Evolutionary conservation across 805 yeast species (phyloP).

Genomic region (Blastobotrys terrestris): DNA sequence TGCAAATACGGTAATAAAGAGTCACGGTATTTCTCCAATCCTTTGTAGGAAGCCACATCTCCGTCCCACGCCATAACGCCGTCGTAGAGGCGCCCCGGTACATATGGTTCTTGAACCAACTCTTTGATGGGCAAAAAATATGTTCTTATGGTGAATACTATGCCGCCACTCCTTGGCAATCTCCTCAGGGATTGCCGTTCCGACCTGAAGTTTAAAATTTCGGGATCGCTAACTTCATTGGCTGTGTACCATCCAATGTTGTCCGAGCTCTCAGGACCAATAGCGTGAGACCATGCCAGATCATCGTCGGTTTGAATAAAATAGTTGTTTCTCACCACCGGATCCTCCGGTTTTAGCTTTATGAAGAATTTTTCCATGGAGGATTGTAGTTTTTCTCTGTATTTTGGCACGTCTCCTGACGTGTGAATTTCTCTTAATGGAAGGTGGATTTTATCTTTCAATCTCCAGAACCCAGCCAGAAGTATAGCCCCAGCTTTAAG

Average conservation of each 20-base stretch:
- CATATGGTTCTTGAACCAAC: not conserved
- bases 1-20: not conserved
- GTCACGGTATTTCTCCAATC: not conserved
- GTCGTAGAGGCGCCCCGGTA: not conserved
- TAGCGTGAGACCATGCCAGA: constrained; percentile 28
- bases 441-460: constrained; percentile 44
- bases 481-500: constrained; percentile 52
- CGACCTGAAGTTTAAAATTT: constrained; percentile 47
- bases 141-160: constrained; percentile 50
- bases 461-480: constrained; percentile 72
- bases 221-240: constrained; percentile 34
- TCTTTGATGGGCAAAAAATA: constrained; percentile 25
- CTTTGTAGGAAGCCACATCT: not conserved
- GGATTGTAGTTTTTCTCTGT: constrained; percentile 45
- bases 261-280: constrained; percentile 44
- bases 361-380: constrained; percentile 66
- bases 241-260: constrained; percentile 65
- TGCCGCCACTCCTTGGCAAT: constrained; percentile 42
- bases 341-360: constrained; percentile 45
- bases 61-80: not conserved
- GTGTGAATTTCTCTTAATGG: constrained; percentile 60
- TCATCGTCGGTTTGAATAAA: constrained; percentile 55
- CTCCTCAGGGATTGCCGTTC: constrained; percentile 57
- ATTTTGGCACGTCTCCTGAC: constrained; percentile 63
- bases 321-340: constrained; percentile 65